Base-by-base conservation (phyloP, 106 monocot genomes). In the Apostasia ramifera region DNA sequence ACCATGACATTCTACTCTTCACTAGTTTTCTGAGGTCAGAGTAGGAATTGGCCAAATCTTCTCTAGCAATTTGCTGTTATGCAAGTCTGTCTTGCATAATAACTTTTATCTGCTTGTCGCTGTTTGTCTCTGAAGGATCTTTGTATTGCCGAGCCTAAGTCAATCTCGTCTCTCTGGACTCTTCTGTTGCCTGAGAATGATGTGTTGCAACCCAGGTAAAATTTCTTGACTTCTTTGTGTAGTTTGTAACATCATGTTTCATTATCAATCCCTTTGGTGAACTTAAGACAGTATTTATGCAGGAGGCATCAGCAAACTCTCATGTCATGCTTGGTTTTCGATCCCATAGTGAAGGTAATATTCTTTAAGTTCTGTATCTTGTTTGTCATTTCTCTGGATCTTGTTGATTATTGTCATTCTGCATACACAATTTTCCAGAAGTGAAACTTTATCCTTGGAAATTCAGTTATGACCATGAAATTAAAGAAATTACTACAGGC, bases 241-340 rank as follows among this genome's bases (percentile, higher is more conserved):
- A 3, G 62, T 73, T 63, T 67, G 70, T 6, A 3, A 60, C 40
- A 45, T 61, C 67, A 63, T 56, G 44, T 13, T 66, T 41, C 44
- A 12, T 61, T 70, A 53, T 42, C 37, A 10, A 55, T 64, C 26
- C 37, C 8, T 55, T 53, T 61, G 4, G 41, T 44, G 48, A 40
- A 54, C 44, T 69, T 4, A 50, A 3, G 47, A 61, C 68, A 59
- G 66, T 74, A 7, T 3, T 37, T 73, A 3, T 49, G 39, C 91
- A 97, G 95, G 81, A 97, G 79, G 70, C 71, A 81, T 70, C 89
- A 79, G 58, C 78, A 80, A 49, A 92, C 81, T 50, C 74, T 97
- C 10, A 89, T 97, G 89, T 82, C 92, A 40, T 89, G 81, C 68
- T 84, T 97, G 71, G 72, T 97, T 58, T 97, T 92, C 75, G 92